Base-by-base conservation (phyloP, 805 yeast species). In the Spathaspora girioi region DNA sequence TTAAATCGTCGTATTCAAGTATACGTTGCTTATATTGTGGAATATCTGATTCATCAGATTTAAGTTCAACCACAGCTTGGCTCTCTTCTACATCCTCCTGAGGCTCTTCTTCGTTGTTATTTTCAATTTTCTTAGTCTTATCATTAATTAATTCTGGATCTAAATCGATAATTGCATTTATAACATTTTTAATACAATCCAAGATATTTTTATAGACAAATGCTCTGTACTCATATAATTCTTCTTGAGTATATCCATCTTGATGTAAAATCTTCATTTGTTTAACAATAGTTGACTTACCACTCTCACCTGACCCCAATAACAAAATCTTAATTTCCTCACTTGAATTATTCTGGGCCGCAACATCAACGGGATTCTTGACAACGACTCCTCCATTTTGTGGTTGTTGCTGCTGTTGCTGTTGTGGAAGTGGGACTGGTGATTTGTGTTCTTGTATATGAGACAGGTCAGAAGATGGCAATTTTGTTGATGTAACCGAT, bases 221-320 rank as follows among this genome's bases (percentile, higher is more conserved):
- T 0, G 93, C 89, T 62, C 83, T 83, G 67, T 87, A 88, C 57
- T 87, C 89, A 50, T 75, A 71, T 26, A 86, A 68, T 64, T 91
- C 97, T 45, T 86, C 84, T 66, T 83, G 71, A 48, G 84, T 67
- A 62, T 83, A 87, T 8, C 92, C 92, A 57, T 82, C 76, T 62
- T 85, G 87, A 62, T 87, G 89, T 47, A 86, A 71, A 52, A 86
- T 86, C 63, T 86, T 87, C 83, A 88, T 88, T 66, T 87, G 96
- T 65, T 87, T 88, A 49, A 88, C 80, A 49, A 87, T 83, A 15
- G 96, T 87, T 7, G 91, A 84, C 62, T 87, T 88, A 4, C 96
- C 96, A 54, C 85, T 77, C 62, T 87, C 96, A 14, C 98, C 99
- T 0, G 97, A 87, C 5, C 99, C 94, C 46, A 87, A 69, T 32